phyloP scores from a whole-genome alignment of 1,139 yeast species.

The Candida sanyaensis region DNA sequence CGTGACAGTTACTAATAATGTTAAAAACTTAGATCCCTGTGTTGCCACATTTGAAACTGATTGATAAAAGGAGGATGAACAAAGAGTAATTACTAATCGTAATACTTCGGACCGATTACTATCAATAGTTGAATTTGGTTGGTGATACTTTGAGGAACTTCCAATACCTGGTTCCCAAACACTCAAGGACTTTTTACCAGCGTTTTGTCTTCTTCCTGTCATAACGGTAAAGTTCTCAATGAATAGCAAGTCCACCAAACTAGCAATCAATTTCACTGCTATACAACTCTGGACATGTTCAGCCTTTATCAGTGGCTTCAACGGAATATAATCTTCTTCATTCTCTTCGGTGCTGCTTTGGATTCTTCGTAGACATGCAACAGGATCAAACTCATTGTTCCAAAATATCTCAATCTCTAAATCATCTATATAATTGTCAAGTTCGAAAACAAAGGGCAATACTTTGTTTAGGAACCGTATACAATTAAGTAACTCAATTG shows the following conservation, averaged over 20 bases:
- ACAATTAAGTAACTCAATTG: conserved; percentile 49
- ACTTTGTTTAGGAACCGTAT: conserved; percentile 65
- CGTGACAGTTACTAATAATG: conserved; percentile 54
- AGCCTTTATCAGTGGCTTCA: background rate
- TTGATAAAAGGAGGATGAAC: conserved; percentile 63
- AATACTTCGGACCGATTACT: conserved; percentile 69
- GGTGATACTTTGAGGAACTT: conserved; percentile 34
- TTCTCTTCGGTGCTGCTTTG: conserved; percentile 1
- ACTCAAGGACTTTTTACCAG: conserved; percentile 11
- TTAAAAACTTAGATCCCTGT: conserved; percentile 59
- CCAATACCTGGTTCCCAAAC: conserved; percentile 86
- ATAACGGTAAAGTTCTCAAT: conserved; percentile 60
- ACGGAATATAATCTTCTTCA: conserved; percentile 8
- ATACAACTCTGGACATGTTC: conserved; percentile 28
- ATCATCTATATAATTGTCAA: conserved; percentile 28
- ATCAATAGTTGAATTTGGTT: conserved; percentile 56
- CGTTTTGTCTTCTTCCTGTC: conserved; percentile 1
- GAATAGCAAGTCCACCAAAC: conserved; percentile 57
- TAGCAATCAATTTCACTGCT: conserved; percentile 51
- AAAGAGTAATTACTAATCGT: conserved; percentile 60
- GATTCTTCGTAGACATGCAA: conserved; percentile 5
- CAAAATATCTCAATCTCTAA: conserved; percentile 46
- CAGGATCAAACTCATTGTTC: conserved; percentile 14
- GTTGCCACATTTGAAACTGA: conserved; percentile 45
- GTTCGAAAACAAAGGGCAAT: conserved; percentile 69